phyloP scores from a whole-genome alignment of 306 rosid species.

The Gleditsia sinensis region DNA sequence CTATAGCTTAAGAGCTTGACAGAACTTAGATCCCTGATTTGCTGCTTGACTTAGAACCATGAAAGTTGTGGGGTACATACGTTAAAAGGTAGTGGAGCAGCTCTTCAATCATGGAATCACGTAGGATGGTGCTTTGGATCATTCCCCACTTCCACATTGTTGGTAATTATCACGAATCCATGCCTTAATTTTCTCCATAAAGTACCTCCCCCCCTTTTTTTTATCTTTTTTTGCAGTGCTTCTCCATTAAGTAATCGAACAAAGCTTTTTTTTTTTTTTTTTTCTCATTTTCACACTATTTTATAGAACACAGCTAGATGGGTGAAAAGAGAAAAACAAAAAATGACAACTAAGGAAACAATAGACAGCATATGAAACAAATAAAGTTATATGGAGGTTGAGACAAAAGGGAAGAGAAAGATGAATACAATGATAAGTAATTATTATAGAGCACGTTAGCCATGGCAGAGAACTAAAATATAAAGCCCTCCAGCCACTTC shows the following conservation, averaged over 20 bases:
- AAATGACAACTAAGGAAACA: not conserved
- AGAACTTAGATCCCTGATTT: too few relatives aligned
- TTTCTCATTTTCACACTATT: not conserved
- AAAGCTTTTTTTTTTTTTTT: not conserved
- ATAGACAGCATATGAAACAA: not conserved
- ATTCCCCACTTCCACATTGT: not conserved
- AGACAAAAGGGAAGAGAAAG: conserved; percentile 22
- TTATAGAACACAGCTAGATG: not conserved
- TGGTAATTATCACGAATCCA: not conserved
- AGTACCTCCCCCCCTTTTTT: not conserved
- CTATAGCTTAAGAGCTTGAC: too few relatives aligned
- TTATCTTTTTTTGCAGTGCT: not conserved
- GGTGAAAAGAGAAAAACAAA: not conserved
- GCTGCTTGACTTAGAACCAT: not conserved
- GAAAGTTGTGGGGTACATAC: conserved; percentile 4
- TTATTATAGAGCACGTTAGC: conserved; percentile 7
- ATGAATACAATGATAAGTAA: not conserved
- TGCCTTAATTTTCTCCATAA: conserved; percentile 12
- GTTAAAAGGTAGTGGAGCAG: not conserved
- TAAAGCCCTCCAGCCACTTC: conserved; percentile 28
- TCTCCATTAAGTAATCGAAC: not conserved
- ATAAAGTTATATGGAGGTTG: not conserved
- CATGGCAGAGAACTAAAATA: conserved; percentile 33
- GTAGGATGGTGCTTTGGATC: not conserved
- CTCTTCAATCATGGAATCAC: conserved; percentile 1